phyloP scores from a whole-genome alignment of 2,329 filamentous ascomycete species.

The Raffaelea ambrosiae region DNA sequence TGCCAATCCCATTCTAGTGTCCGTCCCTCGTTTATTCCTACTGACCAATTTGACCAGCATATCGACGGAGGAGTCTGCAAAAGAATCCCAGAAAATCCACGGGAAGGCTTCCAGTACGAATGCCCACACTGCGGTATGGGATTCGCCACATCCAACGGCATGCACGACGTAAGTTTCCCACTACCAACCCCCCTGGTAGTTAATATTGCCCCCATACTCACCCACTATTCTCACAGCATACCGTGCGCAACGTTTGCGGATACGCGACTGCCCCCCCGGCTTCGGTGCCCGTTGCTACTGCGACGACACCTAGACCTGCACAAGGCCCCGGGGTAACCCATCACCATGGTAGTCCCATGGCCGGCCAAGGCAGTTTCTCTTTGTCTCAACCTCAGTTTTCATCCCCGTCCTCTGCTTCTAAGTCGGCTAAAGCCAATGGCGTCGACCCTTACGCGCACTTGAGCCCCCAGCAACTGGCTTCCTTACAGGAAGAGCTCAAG shows the following conservation, averaged over 20 bases:
- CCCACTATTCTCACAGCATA: no score
- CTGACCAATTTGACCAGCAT: background rate
- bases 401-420: constrained; percentile 3
- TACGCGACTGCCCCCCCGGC: no score
- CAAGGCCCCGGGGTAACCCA: no score
- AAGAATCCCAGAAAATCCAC: background rate
- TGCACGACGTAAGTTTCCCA: background rate
- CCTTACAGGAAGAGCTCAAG: constrained; percentile 28
- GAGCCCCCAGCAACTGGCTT: constrained; percentile 18
- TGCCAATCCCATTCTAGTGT: constrained; percentile 5
- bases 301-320: no score
- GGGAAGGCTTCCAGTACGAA: background rate
- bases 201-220: no score
- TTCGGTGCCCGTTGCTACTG: no score
- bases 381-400: background rate
- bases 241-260: no score
- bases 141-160: background rate
- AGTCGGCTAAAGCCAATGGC: background rate
- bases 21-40: background rate
- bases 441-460: constrained; percentile 38
- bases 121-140: background rate
- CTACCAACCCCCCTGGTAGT: no score
- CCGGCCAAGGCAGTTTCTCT: background rate
- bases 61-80: constrained; percentile 1
- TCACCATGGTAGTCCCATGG: background rate